Evolutionary conservation across 1,139 yeast genomes (phyloP).

Genomic region (Lodderomyces jiufengensis): DNA sequence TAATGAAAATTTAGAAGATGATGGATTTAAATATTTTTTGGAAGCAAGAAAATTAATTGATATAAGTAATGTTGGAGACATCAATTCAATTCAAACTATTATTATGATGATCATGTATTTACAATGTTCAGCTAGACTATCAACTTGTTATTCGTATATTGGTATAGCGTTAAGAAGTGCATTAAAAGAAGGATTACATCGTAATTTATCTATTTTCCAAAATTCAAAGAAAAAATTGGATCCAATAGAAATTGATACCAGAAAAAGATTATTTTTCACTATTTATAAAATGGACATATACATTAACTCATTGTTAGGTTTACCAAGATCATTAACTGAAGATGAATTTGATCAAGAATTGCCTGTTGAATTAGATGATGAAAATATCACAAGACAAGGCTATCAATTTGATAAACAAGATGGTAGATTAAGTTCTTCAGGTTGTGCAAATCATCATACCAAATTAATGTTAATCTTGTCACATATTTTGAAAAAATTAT

Average conservation of each 20-base stretch:
- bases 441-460: conserved; percentile 85
- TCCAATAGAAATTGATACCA: conserved; percentile 80
- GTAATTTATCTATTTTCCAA: conserved; percentile 57
- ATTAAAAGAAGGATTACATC: conserved; percentile 80
- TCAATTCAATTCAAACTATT: conserved; percentile 61
- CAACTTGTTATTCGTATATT: conserved; percentile 87
- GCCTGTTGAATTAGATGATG: conserved; percentile 85
- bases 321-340: conserved; percentile 71
- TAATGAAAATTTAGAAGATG: conserved; percentile 58
- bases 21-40: conserved; percentile 77
- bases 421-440: conserved; percentile 63
- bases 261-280: conserved; percentile 84
- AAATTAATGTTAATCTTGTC: conserved; percentile 52
- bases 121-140: conserved; percentile 85
- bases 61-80: conserved; percentile 47
- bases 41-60: conserved; percentile 80
- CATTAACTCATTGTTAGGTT: conserved; percentile 82
- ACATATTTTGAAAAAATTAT: conserved; percentile 40
- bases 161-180: conserved; percentile 92
- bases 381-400: conserved; percentile 68
- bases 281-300: conserved; percentile 90
- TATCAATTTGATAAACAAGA: conserved; percentile 37
- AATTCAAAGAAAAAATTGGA: conserved; percentile 53
- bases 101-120: conserved; percentile 71
- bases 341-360: conserved; percentile 88